Evolutionary conservation across 192 early-diverging fungal genomes (phyloP).

Genomic region (Phycomyces nitens): DNA sequence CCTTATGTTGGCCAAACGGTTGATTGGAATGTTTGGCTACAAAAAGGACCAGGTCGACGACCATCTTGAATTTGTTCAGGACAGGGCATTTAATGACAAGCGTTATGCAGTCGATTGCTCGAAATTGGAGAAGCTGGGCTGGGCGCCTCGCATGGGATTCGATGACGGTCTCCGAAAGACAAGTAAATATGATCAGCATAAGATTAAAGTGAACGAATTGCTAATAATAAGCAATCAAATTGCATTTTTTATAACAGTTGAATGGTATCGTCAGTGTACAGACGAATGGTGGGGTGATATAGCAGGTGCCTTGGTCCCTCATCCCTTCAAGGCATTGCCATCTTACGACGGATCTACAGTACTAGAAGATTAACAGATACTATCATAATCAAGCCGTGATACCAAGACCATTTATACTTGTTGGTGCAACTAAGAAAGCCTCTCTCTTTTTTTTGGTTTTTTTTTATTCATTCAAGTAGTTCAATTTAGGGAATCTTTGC

Average conservation of each 20-base stretch:
- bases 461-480: too few relatives aligned
- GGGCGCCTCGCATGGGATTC: slow-evolving; percentile 59
- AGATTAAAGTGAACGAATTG: background rate
- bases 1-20: slow-evolving; percentile 53
- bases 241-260: slow-evolving; percentile 33
- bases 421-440: too few relatives aligned
- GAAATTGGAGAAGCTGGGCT: slow-evolving; percentile 68
- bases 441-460: too few relatives aligned
- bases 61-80: slow-evolving; percentile 67
- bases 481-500: too few relatives aligned
- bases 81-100: slow-evolving; percentile 74
- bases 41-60: slow-evolving; percentile 32
- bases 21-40: slow-evolving; percentile 51
- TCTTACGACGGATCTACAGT: slow-evolving; percentile 8
- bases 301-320: slow-evolving; percentile 50
- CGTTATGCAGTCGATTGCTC: slow-evolving; percentile 71
- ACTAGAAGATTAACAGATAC: background rate
- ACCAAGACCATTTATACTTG: too few relatives aligned
- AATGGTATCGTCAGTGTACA: slow-evolving; percentile 51
- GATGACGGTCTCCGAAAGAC: slow-evolving; percentile 62
- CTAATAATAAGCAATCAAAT: too few relatives aligned
- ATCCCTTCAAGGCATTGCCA: slow-evolving; percentile 43
- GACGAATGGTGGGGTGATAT: slow-evolving; percentile 62
- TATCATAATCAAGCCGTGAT: too few relatives aligned
- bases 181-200: slow-evolving; percentile 43